These are phyloP conservation scores for Begonia loranthoides DNA, from an alignment of 306 rosid genomes.

Conservation along the genomic window DNA sequence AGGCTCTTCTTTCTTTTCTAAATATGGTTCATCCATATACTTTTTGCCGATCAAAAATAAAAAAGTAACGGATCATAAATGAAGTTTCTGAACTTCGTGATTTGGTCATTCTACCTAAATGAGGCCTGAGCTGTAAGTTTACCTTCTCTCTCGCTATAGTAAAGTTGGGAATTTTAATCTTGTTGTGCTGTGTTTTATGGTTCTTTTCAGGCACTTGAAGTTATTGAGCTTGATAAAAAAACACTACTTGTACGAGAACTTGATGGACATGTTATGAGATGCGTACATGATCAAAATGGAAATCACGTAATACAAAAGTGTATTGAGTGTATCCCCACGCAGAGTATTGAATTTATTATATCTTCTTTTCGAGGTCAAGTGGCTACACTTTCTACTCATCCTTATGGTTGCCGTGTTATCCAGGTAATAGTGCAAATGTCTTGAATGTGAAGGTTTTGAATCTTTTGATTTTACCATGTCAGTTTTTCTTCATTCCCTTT, in stretches of 20 bases:
- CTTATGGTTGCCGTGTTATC: conserved; percentile 67
- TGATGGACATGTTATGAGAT: conserved; percentile 54
- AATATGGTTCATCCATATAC: too few species aligned
- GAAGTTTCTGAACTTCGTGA: too few species aligned
- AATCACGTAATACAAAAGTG: conserved; percentile 71
- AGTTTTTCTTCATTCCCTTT: conserved; percentile 1
- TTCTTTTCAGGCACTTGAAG: conserved; percentile 44
- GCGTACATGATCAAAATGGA: conserved; percentile 66
- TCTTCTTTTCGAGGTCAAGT: conserved; percentile 47
- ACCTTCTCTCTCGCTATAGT: too few species aligned
- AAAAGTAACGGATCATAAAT: too few species aligned
- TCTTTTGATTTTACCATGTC: conserved; percentile 5
- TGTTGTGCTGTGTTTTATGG: neutral
- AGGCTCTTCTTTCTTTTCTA: too few species aligned
- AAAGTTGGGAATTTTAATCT: too few species aligned
- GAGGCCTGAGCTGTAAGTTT: too few species aligned
- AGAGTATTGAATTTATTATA: conserved; percentile 35
- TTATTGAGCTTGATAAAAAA: conserved; percentile 44
- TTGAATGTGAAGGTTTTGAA: conserved; percentile 3
- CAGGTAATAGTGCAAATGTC: conserved; percentile 28
- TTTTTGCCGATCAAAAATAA: too few species aligned
- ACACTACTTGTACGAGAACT: conserved; percentile 43
- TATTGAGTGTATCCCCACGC: conserved; percentile 45
- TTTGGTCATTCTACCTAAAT: too few species aligned
- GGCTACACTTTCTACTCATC: conserved; percentile 43